A percentile compares a stretch with the other conserved stretches of the same genome.
phyloP scores from a whole-genome alignment of 257 asterid genomes.

The Przewalskia tangutica region DNA sequence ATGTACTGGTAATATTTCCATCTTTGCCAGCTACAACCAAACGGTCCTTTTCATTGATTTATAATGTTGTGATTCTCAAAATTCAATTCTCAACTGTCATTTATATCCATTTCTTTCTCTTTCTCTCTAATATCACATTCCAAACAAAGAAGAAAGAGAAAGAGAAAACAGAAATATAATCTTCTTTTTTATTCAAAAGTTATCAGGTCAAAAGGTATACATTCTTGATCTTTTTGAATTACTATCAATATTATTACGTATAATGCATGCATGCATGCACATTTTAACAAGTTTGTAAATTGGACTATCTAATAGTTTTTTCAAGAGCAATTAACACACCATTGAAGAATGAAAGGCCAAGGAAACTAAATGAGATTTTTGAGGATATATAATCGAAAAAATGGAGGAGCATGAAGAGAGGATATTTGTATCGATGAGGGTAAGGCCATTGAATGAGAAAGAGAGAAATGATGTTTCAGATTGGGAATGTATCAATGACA shows the following conservation, averaged over 20 bases:
- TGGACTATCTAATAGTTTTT: background rate
- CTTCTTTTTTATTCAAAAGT: background rate
- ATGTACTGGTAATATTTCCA: background rate
- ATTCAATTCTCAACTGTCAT: background rate
- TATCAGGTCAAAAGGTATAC: background rate
- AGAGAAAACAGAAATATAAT: background rate
- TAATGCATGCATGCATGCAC: background rate
- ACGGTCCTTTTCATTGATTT: background rate
- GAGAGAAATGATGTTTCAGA: constrained; percentile 36
- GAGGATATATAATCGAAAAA: constrained; percentile 36
- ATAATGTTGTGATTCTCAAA: background rate
- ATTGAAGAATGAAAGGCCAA: background rate
- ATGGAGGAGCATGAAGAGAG: constrained; percentile 63
- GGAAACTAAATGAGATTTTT: background rate
- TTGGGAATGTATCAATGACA: constrained; percentile 80
- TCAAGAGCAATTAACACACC: background rate
- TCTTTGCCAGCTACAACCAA: constrained; percentile 1
- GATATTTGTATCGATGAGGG: constrained; percentile 67
- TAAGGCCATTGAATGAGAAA: constrained; percentile 71
- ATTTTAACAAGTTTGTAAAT: background rate
- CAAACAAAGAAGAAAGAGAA: background rate
- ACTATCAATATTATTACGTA: background rate
- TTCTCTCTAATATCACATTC: background rate
- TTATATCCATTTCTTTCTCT: background rate
- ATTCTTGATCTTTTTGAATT: background rate